Evolutionary conservation across 345 rosid species (phyloP).

Genomic region (Geranium brycei): DNA sequence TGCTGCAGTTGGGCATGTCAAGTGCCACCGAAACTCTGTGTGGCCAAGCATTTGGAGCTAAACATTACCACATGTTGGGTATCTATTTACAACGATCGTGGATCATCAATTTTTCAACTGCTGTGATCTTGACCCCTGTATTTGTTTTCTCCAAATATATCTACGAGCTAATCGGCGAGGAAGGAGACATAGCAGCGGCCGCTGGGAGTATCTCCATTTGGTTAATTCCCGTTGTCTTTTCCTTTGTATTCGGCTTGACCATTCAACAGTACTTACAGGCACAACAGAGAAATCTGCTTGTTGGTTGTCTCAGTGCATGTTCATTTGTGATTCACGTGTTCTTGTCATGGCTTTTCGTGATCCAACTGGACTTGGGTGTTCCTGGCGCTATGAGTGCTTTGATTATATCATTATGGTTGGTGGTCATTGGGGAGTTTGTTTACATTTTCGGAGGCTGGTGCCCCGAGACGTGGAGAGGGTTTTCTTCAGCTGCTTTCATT

Average conservation of each 20-base stretch:
- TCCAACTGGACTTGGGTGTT: slow-evolving; percentile 27
- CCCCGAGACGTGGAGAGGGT: slow-evolving; percentile 43
- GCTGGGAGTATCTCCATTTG: slow-evolving; percentile 33
- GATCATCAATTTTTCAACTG: slow-evolving; percentile 24
- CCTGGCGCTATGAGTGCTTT: slow-evolving; percentile 40
- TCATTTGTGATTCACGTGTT: slow-evolving; percentile 22
- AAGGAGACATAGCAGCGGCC: slow-evolving; percentile 23
- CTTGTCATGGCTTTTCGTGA: slow-evolving; percentile 34
- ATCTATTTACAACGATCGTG: slow-evolving; percentile 47
- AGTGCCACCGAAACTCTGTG: slow-evolving; percentile 21
- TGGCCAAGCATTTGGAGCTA: slow-evolving; percentile 54
- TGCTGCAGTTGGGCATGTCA: slow-evolving; percentile 30
- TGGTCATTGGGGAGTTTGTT: slow-evolving; percentile 31
- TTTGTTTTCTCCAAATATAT: slow-evolving; percentile 30
- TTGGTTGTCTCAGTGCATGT: slow-evolving; percentile 26
- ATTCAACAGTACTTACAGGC: slow-evolving; percentile 48
- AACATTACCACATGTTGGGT: slow-evolving; percentile 51
- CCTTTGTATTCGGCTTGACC: slow-evolving; percentile 27
- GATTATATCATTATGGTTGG: slow-evolving; percentile 28
- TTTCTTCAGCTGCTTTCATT: slow-evolving; percentile 30
- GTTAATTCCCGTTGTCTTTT: slow-evolving; percentile 40
- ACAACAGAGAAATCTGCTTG: slow-evolving; percentile 34
- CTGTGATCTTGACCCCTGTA: slow-evolving; percentile 29
- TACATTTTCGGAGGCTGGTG: slow-evolving; percentile 58
- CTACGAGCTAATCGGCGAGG: slow-evolving; percentile 29